phyloP scores from a whole-genome alignment of 257 asterid species.

The Solanum chiquidenum region DNA sequence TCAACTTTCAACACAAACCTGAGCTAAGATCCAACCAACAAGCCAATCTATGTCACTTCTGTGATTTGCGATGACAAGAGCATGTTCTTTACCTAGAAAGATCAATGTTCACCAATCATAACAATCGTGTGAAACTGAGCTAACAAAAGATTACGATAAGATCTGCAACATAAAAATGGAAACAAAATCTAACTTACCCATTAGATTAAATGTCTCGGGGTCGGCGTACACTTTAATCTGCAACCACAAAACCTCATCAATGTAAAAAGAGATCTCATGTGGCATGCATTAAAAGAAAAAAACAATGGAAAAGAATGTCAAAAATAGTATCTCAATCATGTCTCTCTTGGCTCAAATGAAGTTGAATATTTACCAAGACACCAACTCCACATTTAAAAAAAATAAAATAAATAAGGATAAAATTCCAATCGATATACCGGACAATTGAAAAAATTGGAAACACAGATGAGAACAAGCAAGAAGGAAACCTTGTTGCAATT shows the following conservation, averaged over 20 bases:
- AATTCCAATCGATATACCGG: not conserved
- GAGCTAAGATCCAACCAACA: conserved; percentile 96
- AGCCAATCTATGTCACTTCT: conserved; percentile 98
- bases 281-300: not conserved
- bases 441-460: not conserved
- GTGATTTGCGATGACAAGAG: conserved; percentile 75
- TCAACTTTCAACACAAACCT: conserved; percentile 37
- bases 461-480: not conserved
- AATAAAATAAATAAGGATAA: not conserved
- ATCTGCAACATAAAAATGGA: not conserved
- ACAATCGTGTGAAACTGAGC: not conserved
- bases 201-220: conserved; percentile 47
- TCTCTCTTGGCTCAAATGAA: not conserved
- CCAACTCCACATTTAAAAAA: not conserved
- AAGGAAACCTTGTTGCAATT: not conserved
- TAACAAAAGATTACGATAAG: not conserved
- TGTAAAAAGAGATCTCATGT: not conserved
- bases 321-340: not conserved
- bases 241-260: conserved; percentile 15
- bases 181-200: conserved; percentile 45
- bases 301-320: not conserved
- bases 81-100: conserved; percentile 83
- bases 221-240: conserved; percentile 70
- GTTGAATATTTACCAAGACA: not conserved
- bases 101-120: not conserved